phyloP scores from a whole-genome alignment of 139 green algal genomes.

The Chlorella sp. region DNA sequence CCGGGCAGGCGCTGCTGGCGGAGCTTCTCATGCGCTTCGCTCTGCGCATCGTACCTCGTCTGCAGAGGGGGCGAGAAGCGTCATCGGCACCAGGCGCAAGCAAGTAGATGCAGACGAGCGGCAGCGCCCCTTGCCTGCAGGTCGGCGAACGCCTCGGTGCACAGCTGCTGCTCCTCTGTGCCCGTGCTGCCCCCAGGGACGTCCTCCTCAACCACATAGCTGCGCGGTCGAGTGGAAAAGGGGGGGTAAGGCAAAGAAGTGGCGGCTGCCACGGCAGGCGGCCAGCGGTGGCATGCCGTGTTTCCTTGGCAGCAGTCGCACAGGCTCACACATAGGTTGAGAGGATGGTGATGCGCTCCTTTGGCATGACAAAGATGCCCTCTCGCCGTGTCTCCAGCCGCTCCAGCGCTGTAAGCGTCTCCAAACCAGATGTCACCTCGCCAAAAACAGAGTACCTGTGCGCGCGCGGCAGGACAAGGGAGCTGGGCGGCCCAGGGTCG shows the following conservation, averaged over 20 bases:
- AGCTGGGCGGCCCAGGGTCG: too few relatives aligned
- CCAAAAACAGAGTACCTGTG: background rate
- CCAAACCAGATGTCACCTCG: slow-evolving; percentile 70
- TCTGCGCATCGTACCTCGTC: background rate
- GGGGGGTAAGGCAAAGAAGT: background rate
- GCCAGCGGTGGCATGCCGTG: background rate
- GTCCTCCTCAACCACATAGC: background rate
- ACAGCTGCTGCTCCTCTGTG: slow-evolving; percentile 2
- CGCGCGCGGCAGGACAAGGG: too few relatives aligned
- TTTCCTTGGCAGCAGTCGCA: background rate
- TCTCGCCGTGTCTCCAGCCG: slow-evolving; percentile 65
- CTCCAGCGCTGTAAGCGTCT: slow-evolving; percentile 76
- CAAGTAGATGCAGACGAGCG: too few relatives aligned
- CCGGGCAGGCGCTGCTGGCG: slow-evolving; percentile 2
- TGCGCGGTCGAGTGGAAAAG: too few relatives aligned
- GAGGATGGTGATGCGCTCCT: slow-evolving; percentile 74
- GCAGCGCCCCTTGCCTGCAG: too few relatives aligned
- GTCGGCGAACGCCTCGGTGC: background rate
- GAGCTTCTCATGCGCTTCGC: background rate
- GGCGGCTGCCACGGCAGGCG: background rate
- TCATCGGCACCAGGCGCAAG: too few relatives aligned
- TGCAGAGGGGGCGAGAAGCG: too few relatives aligned
- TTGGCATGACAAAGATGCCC: slow-evolving; percentile 90
- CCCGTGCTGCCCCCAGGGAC: background rate
- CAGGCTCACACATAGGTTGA: slow-evolving; percentile 60